Evolutionary conservation across 306 rosid species (phyloP).

Genomic region (Begonia loranthoides): DNA sequence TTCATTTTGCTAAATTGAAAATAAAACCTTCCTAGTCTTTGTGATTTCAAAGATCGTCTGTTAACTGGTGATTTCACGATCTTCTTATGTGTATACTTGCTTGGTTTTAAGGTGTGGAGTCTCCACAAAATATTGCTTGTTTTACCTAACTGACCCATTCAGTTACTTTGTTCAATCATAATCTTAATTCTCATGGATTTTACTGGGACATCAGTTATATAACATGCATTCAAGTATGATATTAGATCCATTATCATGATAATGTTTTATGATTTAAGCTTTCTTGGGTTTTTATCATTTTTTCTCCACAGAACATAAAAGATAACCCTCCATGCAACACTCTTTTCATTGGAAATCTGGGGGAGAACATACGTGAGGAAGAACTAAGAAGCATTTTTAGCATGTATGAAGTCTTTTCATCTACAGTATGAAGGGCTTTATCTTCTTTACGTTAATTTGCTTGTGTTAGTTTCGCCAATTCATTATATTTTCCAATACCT

Average conservation of each 20-base stretch:
- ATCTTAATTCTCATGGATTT: no score
- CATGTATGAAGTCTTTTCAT: constrained; percentile 46
- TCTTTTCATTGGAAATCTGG: constrained; percentile 92
- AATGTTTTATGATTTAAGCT: no score
- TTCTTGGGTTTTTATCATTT: neutral
- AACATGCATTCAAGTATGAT: neutral
- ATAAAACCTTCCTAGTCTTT: neutral
- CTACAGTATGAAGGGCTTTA: constrained; percentile 3
- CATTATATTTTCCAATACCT: constrained; percentile 10
- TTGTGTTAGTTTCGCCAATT: constrained; percentile 5
- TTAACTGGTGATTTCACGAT: neutral
- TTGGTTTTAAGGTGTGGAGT: neutral
- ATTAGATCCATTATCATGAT: no score
- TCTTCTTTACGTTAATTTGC: constrained; percentile 3
- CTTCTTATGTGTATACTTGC: neutral
- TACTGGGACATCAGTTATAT: neutral
- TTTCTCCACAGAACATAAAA: constrained; percentile 67
- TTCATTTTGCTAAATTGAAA: neutral
- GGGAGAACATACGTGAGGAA: constrained; percentile 93
- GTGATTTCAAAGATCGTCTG: neutral
- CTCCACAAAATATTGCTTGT: no score
- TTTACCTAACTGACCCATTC: no score
- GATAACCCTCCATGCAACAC: constrained; percentile 99
- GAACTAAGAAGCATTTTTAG: constrained; percentile 90
- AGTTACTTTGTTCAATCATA: no score